phyloP scores from a whole-genome alignment of 495 filamentous ascomycete genomes.

The Penicillium pulvis region DNA sequence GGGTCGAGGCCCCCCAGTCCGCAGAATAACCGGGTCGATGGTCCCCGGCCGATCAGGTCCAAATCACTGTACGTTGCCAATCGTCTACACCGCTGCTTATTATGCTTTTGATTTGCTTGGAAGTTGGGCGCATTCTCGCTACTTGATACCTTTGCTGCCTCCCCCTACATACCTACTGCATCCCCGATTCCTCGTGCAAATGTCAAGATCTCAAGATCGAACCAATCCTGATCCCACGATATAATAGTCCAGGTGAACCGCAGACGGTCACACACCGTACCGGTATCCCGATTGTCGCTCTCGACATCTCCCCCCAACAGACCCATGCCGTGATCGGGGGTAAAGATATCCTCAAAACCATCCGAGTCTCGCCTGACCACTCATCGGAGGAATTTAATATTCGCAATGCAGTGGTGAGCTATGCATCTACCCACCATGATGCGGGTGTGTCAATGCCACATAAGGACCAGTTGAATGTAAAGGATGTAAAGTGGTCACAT shows the following conservation, averaged over 20 bases:
- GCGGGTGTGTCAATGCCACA: conserved; percentile 54
- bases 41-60: conserved; percentile 41
- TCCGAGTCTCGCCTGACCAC: conserved; percentile 67
- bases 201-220: conserved; percentile 3
- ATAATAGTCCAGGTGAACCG: conserved; percentile 60
- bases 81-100: conserved; percentile 29
- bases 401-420: conserved; percentile 70
- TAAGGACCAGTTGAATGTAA: conserved; percentile 75
- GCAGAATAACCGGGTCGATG: conserved; percentile 42
- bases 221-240: conserved; percentile 24
- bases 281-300: conserved; percentile 67
- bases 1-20: conserved; percentile 58
- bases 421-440: conserved; percentile 62
- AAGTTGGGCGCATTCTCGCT: not conserved
- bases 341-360: conserved; percentile 80
- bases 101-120: conserved; percentile 8
- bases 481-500: conserved; percentile 85
- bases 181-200: not conserved
- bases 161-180: conserved; percentile 7
- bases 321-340: conserved; percentile 80
- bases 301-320: conserved; percentile 77
- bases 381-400: conserved; percentile 80
- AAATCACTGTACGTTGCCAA: conserved; percentile 43
- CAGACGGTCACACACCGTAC: conserved; percentile 75
- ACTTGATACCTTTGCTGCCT: conserved; percentile 6